Evolutionary conservation across 169 alveolate species (phyloP), one percentile per base, ranked within the genome.

Genomic region (Eimeria tenella): DNA sequence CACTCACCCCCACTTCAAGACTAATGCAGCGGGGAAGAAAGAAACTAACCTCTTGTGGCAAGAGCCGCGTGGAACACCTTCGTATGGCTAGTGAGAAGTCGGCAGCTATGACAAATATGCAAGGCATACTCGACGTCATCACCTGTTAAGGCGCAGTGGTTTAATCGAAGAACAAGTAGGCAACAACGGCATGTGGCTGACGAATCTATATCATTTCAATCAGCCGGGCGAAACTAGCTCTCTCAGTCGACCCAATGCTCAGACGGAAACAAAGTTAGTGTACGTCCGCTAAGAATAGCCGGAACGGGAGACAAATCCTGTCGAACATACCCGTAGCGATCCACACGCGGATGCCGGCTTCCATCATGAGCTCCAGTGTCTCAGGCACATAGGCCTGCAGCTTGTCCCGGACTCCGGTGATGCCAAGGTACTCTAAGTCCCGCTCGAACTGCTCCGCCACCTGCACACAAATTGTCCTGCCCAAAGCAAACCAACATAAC

Each of bases 91-190:
- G 95, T 83, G 82, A 92, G 84, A 19, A 92, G 87, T 74, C 95
- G 96, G 71, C 96, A 94, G 60, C 97, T 94, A 74, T 94, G 96
- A 60, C 97, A 98, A 7, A 99, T 98, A 96, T 99, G 99, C 93
- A 98, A 98, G 6, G 99, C 99, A 9, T 99, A 98, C 94, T 99
- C 99, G 86, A 99, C 97, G 96, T 98, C 99, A 96, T 99, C 99
- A n/a, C 99, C 99, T 25, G 99, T 98, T 49, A 98, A 96, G 99
- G 52, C 8, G 68, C 31, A 68, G 77, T 8, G 13, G 9, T 13
- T 68, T 10, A 58, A 58, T 58, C 68, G 68, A 58, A 58, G 68
- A 58, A 58, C 68, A 58, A 58, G 21, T 13, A 13, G 68, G 19
- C 21, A 58, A 58, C 42, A 31, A 31, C 2, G 42, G 42, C 42